Percentiles rank a stretch among this genome's conserved stretches.
Conservation (phyloP, 2,329 filamentous ascomycete genomes). For the Claviceps sp. region DNA sequence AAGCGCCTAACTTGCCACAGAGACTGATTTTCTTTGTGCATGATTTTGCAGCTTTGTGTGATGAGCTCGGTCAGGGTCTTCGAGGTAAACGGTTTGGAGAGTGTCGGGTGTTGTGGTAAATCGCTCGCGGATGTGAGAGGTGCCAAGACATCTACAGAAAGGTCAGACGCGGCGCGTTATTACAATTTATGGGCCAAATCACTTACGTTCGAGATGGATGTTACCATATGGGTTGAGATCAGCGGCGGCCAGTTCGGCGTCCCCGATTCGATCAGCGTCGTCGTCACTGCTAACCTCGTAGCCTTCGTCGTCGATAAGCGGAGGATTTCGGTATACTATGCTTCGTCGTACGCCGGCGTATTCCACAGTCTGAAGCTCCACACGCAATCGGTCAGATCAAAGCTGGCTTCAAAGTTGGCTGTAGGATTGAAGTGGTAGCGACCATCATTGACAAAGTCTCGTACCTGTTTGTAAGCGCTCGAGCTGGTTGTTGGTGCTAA, state of each 20-base stretch:
- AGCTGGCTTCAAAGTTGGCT: background rate
- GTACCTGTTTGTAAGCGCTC: conserved; percentile 58
- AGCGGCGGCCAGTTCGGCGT: conserved; percentile 47
- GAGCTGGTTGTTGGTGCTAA: conserved; percentile 53
- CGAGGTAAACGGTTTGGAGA: conserved; percentile 62
- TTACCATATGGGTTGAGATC: conserved; percentile 64
- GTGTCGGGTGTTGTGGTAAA: conserved; percentile 57
- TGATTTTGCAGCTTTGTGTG: conserved; percentile 52
- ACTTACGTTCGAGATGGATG: conserved; percentile 56
- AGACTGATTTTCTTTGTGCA: conserved; percentile 60
- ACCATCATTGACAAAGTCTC: conserved; percentile 8
- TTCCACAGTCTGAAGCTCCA: conserved; percentile 44
- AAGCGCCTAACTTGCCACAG: conserved; percentile 64
- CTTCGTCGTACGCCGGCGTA: conserved; percentile 60
- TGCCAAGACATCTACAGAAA: conserved; percentile 49
- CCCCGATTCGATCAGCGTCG: conserved; percentile 49
- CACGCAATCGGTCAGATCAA: conserved; percentile 12
- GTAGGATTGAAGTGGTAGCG: conserved; percentile 3
- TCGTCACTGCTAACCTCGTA: conserved; percentile 64
- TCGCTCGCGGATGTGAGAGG: conserved; percentile 65
- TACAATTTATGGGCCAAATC: background rate
- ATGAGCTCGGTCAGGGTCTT: conserved; percentile 60
- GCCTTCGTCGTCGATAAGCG: conserved; percentile 62
- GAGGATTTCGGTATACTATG: conserved; percentile 62
- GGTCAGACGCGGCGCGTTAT: conserved; percentile 14